Conservation (phyloP, 331 rosid species). For the Stylosanthes scabra region DNA sequence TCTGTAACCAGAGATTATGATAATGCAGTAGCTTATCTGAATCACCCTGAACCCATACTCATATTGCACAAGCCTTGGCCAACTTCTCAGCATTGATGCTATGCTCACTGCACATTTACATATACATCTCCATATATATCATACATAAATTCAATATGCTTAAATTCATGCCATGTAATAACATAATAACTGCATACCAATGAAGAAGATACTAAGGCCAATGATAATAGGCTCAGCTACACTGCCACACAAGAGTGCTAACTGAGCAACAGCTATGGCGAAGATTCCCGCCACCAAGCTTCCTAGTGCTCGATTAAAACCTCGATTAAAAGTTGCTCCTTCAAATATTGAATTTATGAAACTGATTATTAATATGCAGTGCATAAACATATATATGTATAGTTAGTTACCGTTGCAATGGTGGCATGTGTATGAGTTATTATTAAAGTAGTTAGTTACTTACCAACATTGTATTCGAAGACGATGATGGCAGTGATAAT, state of each 20-base stretch:
- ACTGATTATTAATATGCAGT: neutral
- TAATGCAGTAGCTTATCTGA: slow-evolving; percentile 66
- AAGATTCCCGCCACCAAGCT: slow-evolving; percentile 73
- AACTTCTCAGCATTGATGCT: slow-evolving; percentile 70
- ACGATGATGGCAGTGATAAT: slow-evolving; percentile 76
- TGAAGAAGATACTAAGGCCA: slow-evolving; percentile 68
- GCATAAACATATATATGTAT: neutral
- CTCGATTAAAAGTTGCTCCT: slow-evolving; percentile 82
- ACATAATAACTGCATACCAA: slow-evolving; percentile 45
- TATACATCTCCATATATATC: neutral
- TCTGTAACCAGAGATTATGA: slow-evolving; percentile 68
- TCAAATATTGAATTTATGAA: slow-evolving; percentile 18
- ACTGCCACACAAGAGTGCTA: slow-evolving; percentile 51
- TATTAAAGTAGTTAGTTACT: neutral
- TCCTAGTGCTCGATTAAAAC: slow-evolving; percentile 75
- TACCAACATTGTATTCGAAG: slow-evolving; percentile 86
- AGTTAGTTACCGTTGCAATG: no score
- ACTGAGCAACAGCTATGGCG: slow-evolving; percentile 65
- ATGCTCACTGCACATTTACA: slow-evolving; percentile 50
- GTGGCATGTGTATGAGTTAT: no score
- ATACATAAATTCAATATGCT: neutral
- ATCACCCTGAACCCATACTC: slow-evolving; percentile 75
- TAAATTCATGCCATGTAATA: neutral
- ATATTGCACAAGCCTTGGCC: slow-evolving; percentile 63
- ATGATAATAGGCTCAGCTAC: slow-evolving; percentile 65